phyloP scores from a whole-genome alignment of 805 yeast species.

The Metschnikowia lochheadii region DNA sequence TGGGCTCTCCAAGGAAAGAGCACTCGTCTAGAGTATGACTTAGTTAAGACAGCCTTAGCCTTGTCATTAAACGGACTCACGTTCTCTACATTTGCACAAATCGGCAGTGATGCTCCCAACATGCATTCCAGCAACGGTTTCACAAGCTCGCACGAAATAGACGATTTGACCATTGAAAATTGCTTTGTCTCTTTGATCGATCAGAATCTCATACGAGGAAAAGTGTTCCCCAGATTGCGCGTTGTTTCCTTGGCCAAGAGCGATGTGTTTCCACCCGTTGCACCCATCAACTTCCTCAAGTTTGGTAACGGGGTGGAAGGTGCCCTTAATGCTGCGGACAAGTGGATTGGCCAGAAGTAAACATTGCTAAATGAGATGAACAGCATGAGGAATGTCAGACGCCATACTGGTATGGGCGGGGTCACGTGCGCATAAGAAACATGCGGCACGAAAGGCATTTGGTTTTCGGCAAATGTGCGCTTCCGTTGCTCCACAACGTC shows the following conservation, averaged over 20 bases:
- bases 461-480: not conserved
- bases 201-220: conserved; percentile 51
- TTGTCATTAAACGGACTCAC: conserved; percentile 13
- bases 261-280: conserved; percentile 38
- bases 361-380: not conserved
- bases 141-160: conserved; percentile 11
- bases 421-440: not conserved
- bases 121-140: not conserved
- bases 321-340: conserved; percentile 10
- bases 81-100: conserved; percentile 8
- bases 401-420: not conserved
- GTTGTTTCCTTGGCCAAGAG: conserved; percentile 40
- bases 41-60: conserved; percentile 20
- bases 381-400: not conserved
- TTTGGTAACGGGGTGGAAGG: conserved; percentile 17
- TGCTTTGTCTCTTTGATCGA: conserved; percentile 49
- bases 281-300: conserved; percentile 18
- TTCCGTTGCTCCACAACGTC: not conserved
- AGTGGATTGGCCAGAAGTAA: conserved; percentile 15
- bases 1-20: conserved; percentile 27
- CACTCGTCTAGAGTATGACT: conserved; percentile 28
- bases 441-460: not conserved
- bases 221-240: conserved; percentile 39
- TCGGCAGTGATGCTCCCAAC: not conserved
- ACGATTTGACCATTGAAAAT: conserved; percentile 46